Base-by-base conservation (phyloP, 2,329 filamentous ascomycete genomes). In the Colletotrichum agaves region DNA sequence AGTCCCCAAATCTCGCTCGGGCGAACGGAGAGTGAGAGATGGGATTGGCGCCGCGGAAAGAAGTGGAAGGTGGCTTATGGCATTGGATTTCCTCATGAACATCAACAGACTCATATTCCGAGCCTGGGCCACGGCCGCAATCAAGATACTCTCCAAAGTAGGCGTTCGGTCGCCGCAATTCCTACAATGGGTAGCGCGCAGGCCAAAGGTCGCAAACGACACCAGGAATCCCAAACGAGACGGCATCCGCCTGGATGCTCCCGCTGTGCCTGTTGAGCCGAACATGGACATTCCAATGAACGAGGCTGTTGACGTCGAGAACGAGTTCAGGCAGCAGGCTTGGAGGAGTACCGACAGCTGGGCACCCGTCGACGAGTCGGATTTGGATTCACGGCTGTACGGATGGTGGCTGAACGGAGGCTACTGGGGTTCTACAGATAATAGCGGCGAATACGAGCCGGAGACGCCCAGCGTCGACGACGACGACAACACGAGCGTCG, bases 331-430 rank as follows among this genome's bases (percentile, higher is more conserved):
- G 71, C 87, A 87, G 61, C 84, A 88, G 55, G 81, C 91, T 33
- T 78, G 79, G 64, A 77, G 50, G 79, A 76, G 62, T 77, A 74
- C 6, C 72, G 72, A 12, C 74, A 76, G 61, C 75, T 79, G 74
- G 74, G 77, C 71, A 27, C 33, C 81, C 15, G 71, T 82, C 6
- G 81, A 89, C 44, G 92, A 96, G 72, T 85, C 87, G 31, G 87
- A 88, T 43, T 82, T 98, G 2, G 91, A 95, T 71, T 84, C 86
- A 2, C 90, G 89, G 66, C 81, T 98, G 2, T 98, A 98, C 76
- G 83, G 84, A 33, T 96, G 94, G 88, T 98, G 93, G 92, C 89
- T 91, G 59, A 83, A 85, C 61, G 93, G 93, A 19, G 93, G 93
- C 7, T 92, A 92, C 81, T 98, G 93, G 90, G 94, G 95, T 1